Evolutionary conservation across 257 asterid genomes (phyloP).

Genomic region (Przewalskia tangutica): DNA sequence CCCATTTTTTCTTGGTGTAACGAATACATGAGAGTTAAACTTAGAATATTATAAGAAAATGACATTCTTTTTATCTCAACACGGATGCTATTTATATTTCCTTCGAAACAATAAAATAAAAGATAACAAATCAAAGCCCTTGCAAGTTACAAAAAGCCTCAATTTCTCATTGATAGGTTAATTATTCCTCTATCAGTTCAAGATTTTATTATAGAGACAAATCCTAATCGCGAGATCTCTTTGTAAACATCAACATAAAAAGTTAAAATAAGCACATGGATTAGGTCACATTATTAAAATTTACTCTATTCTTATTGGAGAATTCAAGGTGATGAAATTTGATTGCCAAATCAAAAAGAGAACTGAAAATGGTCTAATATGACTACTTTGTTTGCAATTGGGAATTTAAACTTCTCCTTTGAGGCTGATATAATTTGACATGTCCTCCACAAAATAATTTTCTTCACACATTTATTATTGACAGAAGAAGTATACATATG

Average conservation of each 20-base stretch:
- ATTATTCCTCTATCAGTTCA: too few relatives aligned
- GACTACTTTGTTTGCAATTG: not conserved
- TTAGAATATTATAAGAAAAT: too few relatives aligned
- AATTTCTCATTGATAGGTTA: not conserved
- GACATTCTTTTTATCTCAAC: too few relatives aligned
- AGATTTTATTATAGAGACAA: not conserved
- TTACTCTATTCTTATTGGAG: not conserved
- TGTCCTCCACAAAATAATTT: not conserved
- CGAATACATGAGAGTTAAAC: too few relatives aligned
- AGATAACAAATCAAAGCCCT: too few relatives aligned
- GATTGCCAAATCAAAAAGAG: not conserved
- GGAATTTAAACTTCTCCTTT: not conserved
- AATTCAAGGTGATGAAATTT: not conserved
- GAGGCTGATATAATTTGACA: not conserved
- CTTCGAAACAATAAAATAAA: too few relatives aligned
- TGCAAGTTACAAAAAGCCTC: too few relatives aligned
- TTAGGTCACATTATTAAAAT: not conserved
- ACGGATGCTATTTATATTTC: too few relatives aligned
- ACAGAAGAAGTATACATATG: too few relatives aligned
- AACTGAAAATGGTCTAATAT: not conserved
- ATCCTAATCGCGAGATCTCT: not conserved
- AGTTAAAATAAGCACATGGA: not conserved
- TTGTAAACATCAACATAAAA: not conserved
- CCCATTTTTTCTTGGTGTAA: too few relatives aligned
- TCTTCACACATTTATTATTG: too few relatives aligned